Base-by-base conservation (phyloP, 768 basidiomycete genomes). In the Boletus tomentosulus region DNA sequence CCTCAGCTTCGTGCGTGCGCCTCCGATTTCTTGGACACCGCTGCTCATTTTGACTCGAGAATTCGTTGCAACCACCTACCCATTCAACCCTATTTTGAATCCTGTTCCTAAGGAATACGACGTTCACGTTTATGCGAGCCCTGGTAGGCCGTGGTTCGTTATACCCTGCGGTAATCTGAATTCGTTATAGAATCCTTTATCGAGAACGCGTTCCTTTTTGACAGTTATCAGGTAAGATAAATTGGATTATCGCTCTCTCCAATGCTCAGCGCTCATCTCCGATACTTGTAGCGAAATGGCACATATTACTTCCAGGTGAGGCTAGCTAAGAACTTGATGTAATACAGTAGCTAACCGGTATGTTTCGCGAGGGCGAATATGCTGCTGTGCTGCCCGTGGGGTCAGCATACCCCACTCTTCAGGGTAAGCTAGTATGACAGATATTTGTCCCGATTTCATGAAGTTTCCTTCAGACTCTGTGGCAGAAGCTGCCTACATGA, bases 401-500 rank as follows among this genome's bases (percentile, higher is more conserved):
- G 8, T 62, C 73, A 4, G 57, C 61, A 5, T 85, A 75, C 64
- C 83, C 83, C 0, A 79, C 76, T 8, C 72, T 84, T 67, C 69
- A 78, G 60, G 73, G 81, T 82, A 56, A 46, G 71, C 10, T 62
- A 2, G 19, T 2, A n/a, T 48, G 4, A 46, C 16, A 28, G 11
- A 31, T 15, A 6, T 22, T 8, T 22, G 24, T 10, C 37, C n/a
- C 27, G 7, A 30, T 10, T 53, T 27, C 35, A 11, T 13, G 12
- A 28, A 16, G 35, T 2, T 24, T 16, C 10, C 15, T 43, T 16
- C 44, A 80, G 80, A 75, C 53, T 66, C 81, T 15, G 62, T 75
- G 6, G 78, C 75, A 16, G 84, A 85, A 60, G 85, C 83, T 3
- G 81, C 81, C 0, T 86, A 81, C 61, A 85, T 86, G 83, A 85